Percentiles rank a stretch among this genome's conserved stretches.
phyloP scores from a whole-genome alignment of 2,329 filamentous ascomycete genomes.

The Ceratocystis huliohia region DNA sequence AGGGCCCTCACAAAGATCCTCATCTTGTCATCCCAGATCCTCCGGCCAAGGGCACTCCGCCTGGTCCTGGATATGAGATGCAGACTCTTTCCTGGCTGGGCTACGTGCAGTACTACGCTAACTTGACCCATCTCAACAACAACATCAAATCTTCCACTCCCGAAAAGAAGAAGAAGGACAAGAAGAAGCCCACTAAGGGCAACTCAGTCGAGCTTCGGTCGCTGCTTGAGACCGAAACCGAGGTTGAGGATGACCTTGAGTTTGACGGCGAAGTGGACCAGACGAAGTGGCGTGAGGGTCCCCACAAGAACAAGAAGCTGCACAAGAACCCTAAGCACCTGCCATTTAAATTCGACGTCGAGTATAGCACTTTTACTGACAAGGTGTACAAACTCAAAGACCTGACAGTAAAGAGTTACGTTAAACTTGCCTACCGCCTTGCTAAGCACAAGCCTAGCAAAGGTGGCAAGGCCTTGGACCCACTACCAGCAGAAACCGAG shows the following conservation, averaged over 20 bases:
- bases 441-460: slow-evolving; percentile 34
- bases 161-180: slow-evolving; percentile 24
- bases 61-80: slow-evolving; percentile 80
- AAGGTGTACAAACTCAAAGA: slow-evolving; percentile 62
- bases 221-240: slow-evolving; percentile 8
- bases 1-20: slow-evolving; percentile 43
- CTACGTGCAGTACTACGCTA: slow-evolving; percentile 87
- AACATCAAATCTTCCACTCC: slow-evolving; percentile 34
- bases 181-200: slow-evolving; percentile 23
- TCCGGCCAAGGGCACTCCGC: slow-evolving; percentile 58
- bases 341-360: slow-evolving; percentile 62
- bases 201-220: slow-evolving; percentile 15
- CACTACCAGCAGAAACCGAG: background rate
- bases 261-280: slow-evolving; percentile 24
- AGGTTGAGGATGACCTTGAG: background rate
- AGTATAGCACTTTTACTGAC: slow-evolving; percentile 77
- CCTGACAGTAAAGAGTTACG: slow-evolving; percentile 68
- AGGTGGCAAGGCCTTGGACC: background rate
- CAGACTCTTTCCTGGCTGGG: slow-evolving; percentile 68
- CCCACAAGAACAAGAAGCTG: slow-evolving; percentile 46
- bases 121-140: slow-evolving; percentile 82
- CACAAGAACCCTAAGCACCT: slow-evolving; percentile 44
- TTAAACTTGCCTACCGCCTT: slow-evolving; percentile 70
- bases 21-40: slow-evolving; percentile 54
- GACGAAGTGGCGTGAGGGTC: slow-evolving; percentile 51